These are phyloP conservation scores for Elsinoe batatas DNA, from an alignment of 2,329 filamentous ascomycete genomes.

Conservation along the genomic window DNA sequence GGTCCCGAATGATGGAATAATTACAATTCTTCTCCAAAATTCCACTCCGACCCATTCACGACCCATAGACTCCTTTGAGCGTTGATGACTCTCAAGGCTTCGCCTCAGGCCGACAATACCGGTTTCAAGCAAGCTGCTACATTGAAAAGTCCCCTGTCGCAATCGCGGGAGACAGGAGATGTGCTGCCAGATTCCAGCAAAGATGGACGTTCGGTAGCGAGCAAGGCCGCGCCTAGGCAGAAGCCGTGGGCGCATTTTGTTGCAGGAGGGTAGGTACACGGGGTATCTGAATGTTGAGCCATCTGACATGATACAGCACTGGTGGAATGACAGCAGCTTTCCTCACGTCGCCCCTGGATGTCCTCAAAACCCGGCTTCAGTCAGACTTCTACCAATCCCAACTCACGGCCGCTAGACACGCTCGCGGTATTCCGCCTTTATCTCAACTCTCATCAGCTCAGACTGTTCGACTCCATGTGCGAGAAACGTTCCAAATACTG, in stretches of 20 bases:
- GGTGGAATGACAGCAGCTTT: conserved; percentile 86
- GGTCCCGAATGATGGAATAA: not conserved
- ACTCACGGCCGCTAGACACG: conserved; percentile 57
- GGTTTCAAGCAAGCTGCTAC: conserved; percentile 7
- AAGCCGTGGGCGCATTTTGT: conserved; percentile 90
- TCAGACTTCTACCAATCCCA: conserved; percentile 90
- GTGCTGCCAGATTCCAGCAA: conserved; percentile 38
- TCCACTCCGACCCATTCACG: not conserved
- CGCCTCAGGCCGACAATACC: conserved; percentile 1
- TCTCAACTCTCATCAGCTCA: conserved; percentile 54
- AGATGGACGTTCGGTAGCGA: conserved; percentile 31
- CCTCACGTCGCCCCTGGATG: conserved; percentile 89
- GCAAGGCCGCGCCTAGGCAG: conserved; percentile 35
- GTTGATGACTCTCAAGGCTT: conserved; percentile 16
- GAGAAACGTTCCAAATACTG: conserved; percentile 79
- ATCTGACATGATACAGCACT: conserved; percentile 42
- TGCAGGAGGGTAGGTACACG: conserved; percentile 61
- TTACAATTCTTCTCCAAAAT: not conserved
- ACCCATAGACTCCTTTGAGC: not conserved
- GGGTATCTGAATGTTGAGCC: not conserved
- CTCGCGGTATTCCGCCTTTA: conserved; percentile 44
- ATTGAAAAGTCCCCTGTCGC: conserved; percentile 23
- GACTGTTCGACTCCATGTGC: conserved; percentile 62
- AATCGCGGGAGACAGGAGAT: conserved; percentile 54
- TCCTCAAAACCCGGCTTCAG: conserved; percentile 85